phyloP scores from a whole-genome alignment of 2,329 filamentous ascomycete species.

The Talaromyces rugulosus region DNA sequence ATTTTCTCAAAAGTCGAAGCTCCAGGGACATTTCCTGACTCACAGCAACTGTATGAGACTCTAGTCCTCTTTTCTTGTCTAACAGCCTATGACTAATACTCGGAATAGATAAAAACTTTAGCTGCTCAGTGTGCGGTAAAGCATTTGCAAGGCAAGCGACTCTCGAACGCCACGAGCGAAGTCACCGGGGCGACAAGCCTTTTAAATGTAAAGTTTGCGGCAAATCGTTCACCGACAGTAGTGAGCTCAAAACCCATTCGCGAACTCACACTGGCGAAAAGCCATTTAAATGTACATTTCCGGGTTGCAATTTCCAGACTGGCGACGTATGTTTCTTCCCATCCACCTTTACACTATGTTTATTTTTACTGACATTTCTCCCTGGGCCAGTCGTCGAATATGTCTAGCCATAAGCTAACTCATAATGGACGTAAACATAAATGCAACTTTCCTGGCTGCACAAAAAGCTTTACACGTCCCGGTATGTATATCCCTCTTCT shows the following conservation, averaged over 20 bases:
- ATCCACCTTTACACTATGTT: neutral
- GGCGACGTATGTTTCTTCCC: slow-evolving; percentile 35
- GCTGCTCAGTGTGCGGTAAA: slow-evolving; percentile 39
- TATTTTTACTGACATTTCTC: neutral
- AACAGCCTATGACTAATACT: slow-evolving; percentile 1
- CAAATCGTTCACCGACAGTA: slow-evolving; percentile 42
- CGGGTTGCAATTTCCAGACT: slow-evolving; percentile 40
- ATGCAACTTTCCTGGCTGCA: slow-evolving; percentile 35
- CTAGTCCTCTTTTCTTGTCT: neutral
- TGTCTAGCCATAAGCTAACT: slow-evolving; percentile 42
- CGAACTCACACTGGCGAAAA: slow-evolving; percentile 42
- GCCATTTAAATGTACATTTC: slow-evolving; percentile 40
- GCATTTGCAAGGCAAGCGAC: slow-evolving; percentile 41
- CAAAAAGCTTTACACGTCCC: slow-evolving; percentile 42
- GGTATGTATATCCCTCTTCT: slow-evolving; percentile 24
- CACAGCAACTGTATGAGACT: slow-evolving; percentile 38
- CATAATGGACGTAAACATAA: slow-evolving; percentile 41
- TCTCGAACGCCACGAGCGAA: slow-evolving; percentile 40
- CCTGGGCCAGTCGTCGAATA: slow-evolving; percentile 36
- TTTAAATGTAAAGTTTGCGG: slow-evolving; percentile 39
- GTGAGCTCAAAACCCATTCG: slow-evolving; percentile 42
- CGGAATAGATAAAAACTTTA: slow-evolving; percentile 37
- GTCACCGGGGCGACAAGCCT: slow-evolving; percentile 41
- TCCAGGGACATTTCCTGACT: slow-evolving; percentile 42
- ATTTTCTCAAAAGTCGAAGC: slow-evolving; percentile 43